Percentiles rank a stretch among this genome's conserved stretches.
Conservation (phyloP, 805 yeast species). For the Saturnispora halmiae region DNA sequence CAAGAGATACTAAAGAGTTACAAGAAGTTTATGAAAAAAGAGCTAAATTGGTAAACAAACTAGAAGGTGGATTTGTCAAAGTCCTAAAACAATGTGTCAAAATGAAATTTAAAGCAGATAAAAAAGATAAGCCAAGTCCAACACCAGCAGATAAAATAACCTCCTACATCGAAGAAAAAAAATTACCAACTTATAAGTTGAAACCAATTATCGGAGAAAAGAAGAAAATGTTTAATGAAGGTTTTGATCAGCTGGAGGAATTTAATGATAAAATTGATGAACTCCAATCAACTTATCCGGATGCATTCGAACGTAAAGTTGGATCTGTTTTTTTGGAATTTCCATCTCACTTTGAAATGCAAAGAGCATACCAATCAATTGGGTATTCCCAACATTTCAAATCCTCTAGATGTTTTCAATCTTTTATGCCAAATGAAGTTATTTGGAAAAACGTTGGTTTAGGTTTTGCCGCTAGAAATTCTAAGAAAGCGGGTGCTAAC, state of each 20-base stretch:
- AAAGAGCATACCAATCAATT: constrained; percentile 78
- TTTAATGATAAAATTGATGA: constrained; percentile 56
- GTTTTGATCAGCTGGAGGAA: constrained; percentile 56
- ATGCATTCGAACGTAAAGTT: constrained; percentile 37
- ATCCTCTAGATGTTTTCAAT: constrained; percentile 43
- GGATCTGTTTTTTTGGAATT: constrained; percentile 78
- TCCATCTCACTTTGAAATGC: constrained; percentile 77
- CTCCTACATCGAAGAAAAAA: constrained; percentile 58
- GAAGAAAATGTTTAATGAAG: constrained; percentile 74
- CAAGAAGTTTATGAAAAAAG: constrained; percentile 53
- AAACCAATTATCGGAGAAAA: constrained; percentile 68
- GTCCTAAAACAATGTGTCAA: constrained; percentile 53
- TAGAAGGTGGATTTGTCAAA: constrained; percentile 58
- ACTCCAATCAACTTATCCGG: constrained; percentile 44
- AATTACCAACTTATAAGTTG: constrained; percentile 76
- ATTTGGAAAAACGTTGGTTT: constrained; percentile 72
- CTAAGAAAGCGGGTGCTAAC: constrained; percentile 50
- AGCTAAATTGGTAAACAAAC: constrained; percentile 47
- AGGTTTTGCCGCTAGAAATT: constrained; percentile 45
- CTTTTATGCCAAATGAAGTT: constrained; percentile 72
- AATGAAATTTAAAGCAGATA: constrained; percentile 43
- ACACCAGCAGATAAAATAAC: constrained; percentile 48
- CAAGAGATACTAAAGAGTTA: constrained; percentile 53
- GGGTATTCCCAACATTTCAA: constrained; percentile 42
- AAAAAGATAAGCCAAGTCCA: constrained; percentile 48